Evolutionary conservation across 202 grass and related monocot species (phyloP), one percentile per base, ranked within the genome.

Genomic region (Panicum hallii): DNA sequence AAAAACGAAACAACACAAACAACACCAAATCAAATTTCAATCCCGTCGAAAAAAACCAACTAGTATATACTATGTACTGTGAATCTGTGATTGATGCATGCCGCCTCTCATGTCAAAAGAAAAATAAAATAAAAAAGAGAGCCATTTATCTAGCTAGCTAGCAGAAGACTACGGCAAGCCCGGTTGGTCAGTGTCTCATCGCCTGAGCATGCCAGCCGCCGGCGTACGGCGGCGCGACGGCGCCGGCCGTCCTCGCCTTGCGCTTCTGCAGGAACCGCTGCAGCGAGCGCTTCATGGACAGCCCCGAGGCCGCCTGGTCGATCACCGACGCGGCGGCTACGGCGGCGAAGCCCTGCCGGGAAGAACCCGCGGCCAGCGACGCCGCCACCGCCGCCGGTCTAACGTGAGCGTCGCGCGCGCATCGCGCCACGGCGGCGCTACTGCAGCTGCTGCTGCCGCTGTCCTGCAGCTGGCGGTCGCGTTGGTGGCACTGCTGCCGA

Each of bases 241-340:
- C 70, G 19, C 67, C 71, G 50, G 82, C 78, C 49, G 82, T 72
- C 88, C 92, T 91, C 2, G 54, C 73, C 77, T 92, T 92, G 63
- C 92, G 83, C 86, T 97, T 97, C 85, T 92, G 92, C 38, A 97
- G 84, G 72, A 97, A 97, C 73, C 40, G 72, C 88, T 92, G 94
- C 84, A 97, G 78, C 19, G 92, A 97, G 9, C 92, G 58, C 78
- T 88, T 97, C 94, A 94, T 97, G 5, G 92, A 94, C 36, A 89
- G 84, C 53, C 75, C 82, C 30, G 76, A 12, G 9, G 54, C 0
- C 14, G 65, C 46, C 0, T 22, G 68, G 52, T 83, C 74, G 14
- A 80, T 26, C 30, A 70, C 9, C 42, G 67, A 11, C 49, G 41
- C 1, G 47, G 52, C 41, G 26, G 46, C 26, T 41, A n/a, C 2